Percentiles rank a stretch among this genome's conserved stretches.
phyloP scores from a whole-genome alignment of 2,329 filamentous ascomycete species.

The Geosmithia putterillii region DNA sequence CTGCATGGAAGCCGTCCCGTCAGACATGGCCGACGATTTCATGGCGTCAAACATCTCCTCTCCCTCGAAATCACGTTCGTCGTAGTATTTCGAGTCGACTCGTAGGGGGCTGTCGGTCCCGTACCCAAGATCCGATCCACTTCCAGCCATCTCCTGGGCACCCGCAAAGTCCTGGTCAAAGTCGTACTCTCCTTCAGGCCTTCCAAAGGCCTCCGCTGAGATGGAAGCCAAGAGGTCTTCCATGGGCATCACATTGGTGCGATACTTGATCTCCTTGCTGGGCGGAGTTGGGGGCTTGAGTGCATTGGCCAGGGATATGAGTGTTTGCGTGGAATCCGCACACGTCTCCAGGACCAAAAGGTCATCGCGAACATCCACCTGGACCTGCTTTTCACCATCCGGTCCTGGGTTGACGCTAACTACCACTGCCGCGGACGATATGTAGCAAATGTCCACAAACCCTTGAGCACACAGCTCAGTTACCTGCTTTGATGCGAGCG shows the following conservation, averaged over 20 bases:
- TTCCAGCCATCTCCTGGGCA: constrained; percentile 34
- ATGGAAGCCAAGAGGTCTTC: constrained; percentile 85
- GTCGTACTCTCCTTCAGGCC: constrained; percentile 46
- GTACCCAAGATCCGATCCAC: constrained; percentile 16
- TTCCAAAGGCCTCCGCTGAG: constrained; percentile 69
- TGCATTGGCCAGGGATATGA: constrained; percentile 67
- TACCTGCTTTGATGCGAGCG: constrained; percentile 36
- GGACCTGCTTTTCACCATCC: constrained; percentile 53
- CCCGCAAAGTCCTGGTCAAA: constrained; percentile 51
- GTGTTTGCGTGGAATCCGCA: constrained; percentile 90
- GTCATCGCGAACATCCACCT: constrained; percentile 74
- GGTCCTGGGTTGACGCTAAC: constrained; percentile 44
- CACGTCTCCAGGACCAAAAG: constrained; percentile 88
- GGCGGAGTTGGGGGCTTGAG: constrained; percentile 75
- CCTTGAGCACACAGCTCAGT: constrained; percentile 50
- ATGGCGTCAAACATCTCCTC: constrained; percentile 38
- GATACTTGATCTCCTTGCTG: constrained; percentile 72
- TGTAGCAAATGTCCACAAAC: constrained; percentile 76
- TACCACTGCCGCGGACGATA: constrained; percentile 65
- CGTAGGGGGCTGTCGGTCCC: constrained; percentile 17
- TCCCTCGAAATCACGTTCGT: constrained; percentile 23
- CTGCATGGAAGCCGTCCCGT: constrained; percentile 15
- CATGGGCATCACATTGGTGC: constrained; percentile 75
- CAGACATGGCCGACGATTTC: constrained; percentile 15
- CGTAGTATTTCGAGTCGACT: constrained; percentile 33